Evolutionary conservation across 345 rosid genomes (phyloP).

Genomic region (Mercurialis annua): DNA sequence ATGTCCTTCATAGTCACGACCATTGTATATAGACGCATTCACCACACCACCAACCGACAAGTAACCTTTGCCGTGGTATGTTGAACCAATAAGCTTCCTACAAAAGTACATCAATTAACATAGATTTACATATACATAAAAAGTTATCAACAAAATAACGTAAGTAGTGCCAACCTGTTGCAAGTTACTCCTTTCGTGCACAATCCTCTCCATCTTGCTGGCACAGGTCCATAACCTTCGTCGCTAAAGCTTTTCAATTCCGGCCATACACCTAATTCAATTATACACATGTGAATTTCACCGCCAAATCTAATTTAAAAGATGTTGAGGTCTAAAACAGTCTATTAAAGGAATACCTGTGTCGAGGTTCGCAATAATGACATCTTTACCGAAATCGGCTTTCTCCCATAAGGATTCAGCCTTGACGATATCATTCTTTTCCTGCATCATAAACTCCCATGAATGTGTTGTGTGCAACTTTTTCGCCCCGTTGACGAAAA

Average conservation of each 20-base stretch:
- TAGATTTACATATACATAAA: neutral
- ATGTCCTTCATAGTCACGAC: conserved; percentile 79
- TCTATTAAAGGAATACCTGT: conserved; percentile 40
- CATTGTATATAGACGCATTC: conserved; percentile 46
- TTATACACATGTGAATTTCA: neutral
- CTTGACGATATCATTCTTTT: conserved; percentile 37
- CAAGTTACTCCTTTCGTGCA: conserved; percentile 76
- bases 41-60: conserved; percentile 41
- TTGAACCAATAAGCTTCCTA: conserved; percentile 81
- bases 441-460: conserved; percentile 82
- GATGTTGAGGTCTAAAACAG: too few relatives aligned
- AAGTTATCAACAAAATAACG: too few relatives aligned
- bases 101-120: neutral
- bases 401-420: conserved; percentile 60
- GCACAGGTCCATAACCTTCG: conserved; percentile 50
- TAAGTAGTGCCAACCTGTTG: conserved; percentile 55
- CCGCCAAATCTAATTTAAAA: too few relatives aligned
- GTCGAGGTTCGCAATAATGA: conserved; percentile 85
- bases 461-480: conserved; percentile 85
- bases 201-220: conserved; percentile 76
- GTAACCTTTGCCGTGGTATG: conserved; percentile 47
- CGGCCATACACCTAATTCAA: conserved; percentile 59
- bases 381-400: conserved; percentile 70
- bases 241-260: conserved; percentile 58
- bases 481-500: conserved; percentile 59